Evolutionary conservation across 371 early-diverging fungal species (phyloP), one percentile per base, ranked within the genome.

Genomic region (Actinomortierella wolfii): DNA sequence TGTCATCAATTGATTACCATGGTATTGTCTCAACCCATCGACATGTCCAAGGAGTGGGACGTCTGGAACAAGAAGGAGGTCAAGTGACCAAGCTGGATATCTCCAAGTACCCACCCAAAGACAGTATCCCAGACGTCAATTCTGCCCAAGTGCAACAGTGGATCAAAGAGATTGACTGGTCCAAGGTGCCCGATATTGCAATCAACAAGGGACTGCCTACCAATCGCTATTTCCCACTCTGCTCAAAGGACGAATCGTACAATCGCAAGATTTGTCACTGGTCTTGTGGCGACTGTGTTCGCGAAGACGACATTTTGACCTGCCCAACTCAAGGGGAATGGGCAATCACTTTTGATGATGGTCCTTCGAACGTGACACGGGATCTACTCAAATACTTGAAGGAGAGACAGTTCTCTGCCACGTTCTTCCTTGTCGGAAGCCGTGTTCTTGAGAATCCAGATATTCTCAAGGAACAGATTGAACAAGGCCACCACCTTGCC

Each of bases 401-500:
- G 15, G 39, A 57, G 13, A 73, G 75, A 18, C 70, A 80, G 43
- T 49, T 78, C 21, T 83, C 82, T 55, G 87, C 83, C 0, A 90
- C 89, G 0, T 79, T 90, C 25, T 90, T 86, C 52, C 79, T 88
- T 70, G 76, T 86, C 14, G 87, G 90, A 34, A 67, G 78, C 6
- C 73, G 84, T 24, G 83, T 87, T 1, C 48, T 81, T 13, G 64
- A 82, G 47, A 76, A 77, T 44, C 86, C 86, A 2, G 80, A 82
- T 5, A 69, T 77, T 21, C 71, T 83, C 41, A 78, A 76, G 44
- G 64, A 59, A 15, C 44, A 57, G 25, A 54, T 66, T 13, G 59
- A 49, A 0, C 44, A 63, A 14, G 78, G 78, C 18, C 73, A 73
- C 17, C 73, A 73, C 21, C 54, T 73, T 51, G 73, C 51, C 40